Conservation (phyloP, 768 basidiomycete species). For the Baorangia bicolor region DNA sequence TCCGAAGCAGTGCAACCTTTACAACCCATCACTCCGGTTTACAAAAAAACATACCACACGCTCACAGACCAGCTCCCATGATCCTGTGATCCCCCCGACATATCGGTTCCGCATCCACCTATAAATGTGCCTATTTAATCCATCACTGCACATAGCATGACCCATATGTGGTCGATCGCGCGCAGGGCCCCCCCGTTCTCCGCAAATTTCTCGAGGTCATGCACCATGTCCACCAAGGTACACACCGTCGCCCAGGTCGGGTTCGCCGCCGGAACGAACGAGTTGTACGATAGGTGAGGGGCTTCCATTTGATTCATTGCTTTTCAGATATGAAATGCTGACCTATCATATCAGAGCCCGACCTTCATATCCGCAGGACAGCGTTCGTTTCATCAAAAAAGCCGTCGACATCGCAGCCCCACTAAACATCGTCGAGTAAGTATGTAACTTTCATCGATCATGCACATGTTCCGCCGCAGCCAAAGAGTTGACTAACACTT, state of each 20-base stretch:
- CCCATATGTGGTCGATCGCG: neutral
- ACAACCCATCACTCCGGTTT: too few species aligned
- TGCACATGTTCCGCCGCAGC: neutral
- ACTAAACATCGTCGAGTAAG: constrained; percentile 72
- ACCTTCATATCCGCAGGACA: constrained; percentile 74
- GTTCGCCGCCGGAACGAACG: constrained; percentile 80
- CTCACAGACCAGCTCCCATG: too few species aligned
- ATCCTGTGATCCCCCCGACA: neutral
- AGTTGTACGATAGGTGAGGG: constrained; percentile 56
- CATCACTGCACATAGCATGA: neutral
- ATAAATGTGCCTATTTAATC: neutral
- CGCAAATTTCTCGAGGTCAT: neutral
- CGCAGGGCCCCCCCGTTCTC: neutral
- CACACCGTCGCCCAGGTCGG: constrained; percentile 70
- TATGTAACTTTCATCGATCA: too few species aligned
- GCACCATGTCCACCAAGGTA: constrained; percentile 40
- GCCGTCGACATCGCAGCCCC: constrained; percentile 38
- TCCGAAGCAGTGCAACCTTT: too few species aligned
- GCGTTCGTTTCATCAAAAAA: constrained; percentile 59
- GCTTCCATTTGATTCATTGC: too few species aligned
- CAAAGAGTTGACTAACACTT: neutral
- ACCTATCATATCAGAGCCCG: constrained; percentile 53
- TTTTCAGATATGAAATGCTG: neutral
- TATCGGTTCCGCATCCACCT: neutral
- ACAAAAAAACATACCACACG: neutral